Evolutionary conservation across 2,329 filamentous ascomycete species (phyloP).

Genomic region (Sclerotinia minor): DNA sequence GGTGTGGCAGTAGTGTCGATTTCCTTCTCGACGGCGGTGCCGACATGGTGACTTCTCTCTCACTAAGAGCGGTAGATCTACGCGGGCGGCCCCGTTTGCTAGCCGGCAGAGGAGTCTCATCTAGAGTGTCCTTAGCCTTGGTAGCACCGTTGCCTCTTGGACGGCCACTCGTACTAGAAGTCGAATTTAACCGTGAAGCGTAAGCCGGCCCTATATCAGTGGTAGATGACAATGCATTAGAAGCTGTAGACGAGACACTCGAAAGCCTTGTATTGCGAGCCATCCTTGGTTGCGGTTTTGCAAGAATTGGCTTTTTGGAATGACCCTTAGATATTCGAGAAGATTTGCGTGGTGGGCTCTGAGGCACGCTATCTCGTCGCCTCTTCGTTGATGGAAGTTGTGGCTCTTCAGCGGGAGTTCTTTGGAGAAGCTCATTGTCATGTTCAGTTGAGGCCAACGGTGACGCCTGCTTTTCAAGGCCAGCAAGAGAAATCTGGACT

Average conservation of each 20-base stretch:
- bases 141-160: background rate
- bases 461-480: background rate
- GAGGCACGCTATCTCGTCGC: background rate
- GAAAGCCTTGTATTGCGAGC: background rate
- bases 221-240: slow-evolving; percentile 1
- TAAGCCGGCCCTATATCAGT: slow-evolving; percentile 1
- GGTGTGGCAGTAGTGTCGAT: slow-evolving; percentile 25
- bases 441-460: background rate
- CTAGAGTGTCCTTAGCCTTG: background rate
- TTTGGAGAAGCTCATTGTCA: background rate
- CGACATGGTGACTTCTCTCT: slow-evolving; percentile 17
- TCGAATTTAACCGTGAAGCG: background rate
- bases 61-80: background rate
- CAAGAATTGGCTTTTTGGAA: background rate
- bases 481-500: background rate
- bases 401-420: background rate
- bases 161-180: background rate
- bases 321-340: slow-evolving; percentile 18
- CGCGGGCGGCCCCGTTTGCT: slow-evolving; percentile 11
- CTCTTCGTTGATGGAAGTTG: background rate
- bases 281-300: background rate
- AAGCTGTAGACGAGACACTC: slow-evolving; percentile 10
- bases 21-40: slow-evolving; percentile 33
- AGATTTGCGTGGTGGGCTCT: slow-evolving; percentile 16
- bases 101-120: background rate